These are phyloP conservation scores for Aureobasidium sp. DNA, from an alignment of 2,329 filamentous ascomycete species.

Conservation along the genomic window DNA sequence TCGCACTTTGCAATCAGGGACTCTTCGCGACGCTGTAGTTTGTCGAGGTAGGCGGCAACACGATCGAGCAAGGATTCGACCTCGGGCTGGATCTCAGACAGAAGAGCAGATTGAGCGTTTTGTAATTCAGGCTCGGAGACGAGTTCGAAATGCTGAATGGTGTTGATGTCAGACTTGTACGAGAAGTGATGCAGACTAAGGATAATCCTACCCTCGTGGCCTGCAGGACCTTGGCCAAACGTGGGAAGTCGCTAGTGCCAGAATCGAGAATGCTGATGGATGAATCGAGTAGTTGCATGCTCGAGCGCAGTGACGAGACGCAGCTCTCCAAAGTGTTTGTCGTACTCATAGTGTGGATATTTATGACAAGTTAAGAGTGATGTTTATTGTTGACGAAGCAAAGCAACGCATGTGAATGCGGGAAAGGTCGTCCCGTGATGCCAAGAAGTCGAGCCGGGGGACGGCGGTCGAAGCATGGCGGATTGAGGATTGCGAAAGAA, in stretches of 20 bases:
- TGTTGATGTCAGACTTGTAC: background rate
- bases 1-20: conserved; percentile 75
- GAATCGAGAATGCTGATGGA: conserved; percentile 56
- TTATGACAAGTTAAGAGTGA: background rate
- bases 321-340: conserved; percentile 48
- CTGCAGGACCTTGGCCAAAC: conserved; percentile 55
- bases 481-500: background rate
- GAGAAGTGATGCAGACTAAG: background rate
- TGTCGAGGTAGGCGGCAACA: conserved; percentile 76
- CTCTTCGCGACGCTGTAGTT: conserved; percentile 74
- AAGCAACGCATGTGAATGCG: conserved; percentile 3
- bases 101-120: conserved; percentile 73
- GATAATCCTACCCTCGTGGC: conserved; percentile 47
- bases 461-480: background rate
- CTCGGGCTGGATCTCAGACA: conserved; percentile 84
- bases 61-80: conserved; percentile 70
- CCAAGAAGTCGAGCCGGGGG: background rate
- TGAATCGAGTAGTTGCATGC: conserved; percentile 54
- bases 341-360: conserved; percentile 11
- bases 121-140: conserved; percentile 78
- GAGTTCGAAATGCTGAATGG: conserved; percentile 75
- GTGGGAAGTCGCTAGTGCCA: conserved; percentile 57
- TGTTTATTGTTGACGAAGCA: background rate
- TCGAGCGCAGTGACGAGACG: conserved; percentile 53
- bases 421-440: conserved; percentile 3